Percentiles rank a stretch among this genome's conserved stretches.
Evolutionary conservation across 2,329 filamentous ascomycete species (phyloP).

Genomic region (Nemania sp.): DNA sequence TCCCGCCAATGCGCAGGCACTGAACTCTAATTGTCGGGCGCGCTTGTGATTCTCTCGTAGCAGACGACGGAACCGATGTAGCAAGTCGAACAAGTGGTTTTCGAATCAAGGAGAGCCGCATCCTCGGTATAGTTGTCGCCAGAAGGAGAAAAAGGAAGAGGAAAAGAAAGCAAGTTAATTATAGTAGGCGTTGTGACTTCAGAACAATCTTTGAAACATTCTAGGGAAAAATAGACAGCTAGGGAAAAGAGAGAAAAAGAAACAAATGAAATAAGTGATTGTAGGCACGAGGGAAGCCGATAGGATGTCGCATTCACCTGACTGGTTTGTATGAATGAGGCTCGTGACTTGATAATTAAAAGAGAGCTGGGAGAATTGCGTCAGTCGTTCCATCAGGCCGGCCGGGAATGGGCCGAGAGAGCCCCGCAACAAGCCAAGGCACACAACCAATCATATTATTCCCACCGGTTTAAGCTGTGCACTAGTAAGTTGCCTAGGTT

Average conservation of each 20-base stretch:
- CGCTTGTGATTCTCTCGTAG: constrained; percentile 20
- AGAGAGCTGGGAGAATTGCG: not conserved
- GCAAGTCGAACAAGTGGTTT: constrained; percentile 28
- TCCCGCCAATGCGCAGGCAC: constrained; percentile 29
- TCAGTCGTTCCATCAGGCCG: constrained; percentile 12
- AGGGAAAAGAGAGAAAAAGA: not conserved
- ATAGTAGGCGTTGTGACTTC: not conserved
- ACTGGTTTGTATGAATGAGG: not conserved
- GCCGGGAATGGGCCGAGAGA: not conserved
- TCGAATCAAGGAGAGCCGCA: constrained; percentile 33
- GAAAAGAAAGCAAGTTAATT: not conserved
- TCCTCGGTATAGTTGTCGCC: constrained; percentile 24
- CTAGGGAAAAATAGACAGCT: constrained; percentile 1
- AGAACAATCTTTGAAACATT: constrained; percentile 10
- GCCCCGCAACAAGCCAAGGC: not conserved
- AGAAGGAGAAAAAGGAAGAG: not conserved
- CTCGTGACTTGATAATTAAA: not conserved
- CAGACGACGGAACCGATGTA: constrained; percentile 25
- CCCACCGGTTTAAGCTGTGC: not conserved
- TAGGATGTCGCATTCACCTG: not conserved
- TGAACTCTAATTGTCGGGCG: constrained; percentile 21
- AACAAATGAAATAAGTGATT: not conserved
- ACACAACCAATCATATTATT: too few species aligned
- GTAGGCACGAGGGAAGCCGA: not conserved
- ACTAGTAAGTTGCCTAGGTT: not conserved